Evolutionary conservation across 345 rosid genomes (phyloP).

Genomic region (Kernera saxatilis): DNA sequence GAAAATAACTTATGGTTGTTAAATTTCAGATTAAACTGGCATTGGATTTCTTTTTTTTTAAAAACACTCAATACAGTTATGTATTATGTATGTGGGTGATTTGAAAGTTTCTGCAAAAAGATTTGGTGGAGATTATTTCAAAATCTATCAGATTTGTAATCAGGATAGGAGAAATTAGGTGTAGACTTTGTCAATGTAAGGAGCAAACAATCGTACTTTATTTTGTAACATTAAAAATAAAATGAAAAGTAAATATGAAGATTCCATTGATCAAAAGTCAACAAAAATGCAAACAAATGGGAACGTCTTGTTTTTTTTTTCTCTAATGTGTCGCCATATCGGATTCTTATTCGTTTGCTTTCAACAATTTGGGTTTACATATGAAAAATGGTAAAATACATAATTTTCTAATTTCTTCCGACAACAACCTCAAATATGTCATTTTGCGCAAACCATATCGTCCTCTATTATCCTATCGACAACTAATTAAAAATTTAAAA

Average conservation of each 20-base stretch:
- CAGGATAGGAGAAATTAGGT: constrained; percentile 11
- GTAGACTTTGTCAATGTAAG: constrained; percentile 24
- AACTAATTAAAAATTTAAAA: neutral
- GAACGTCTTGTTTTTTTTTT: neutral
- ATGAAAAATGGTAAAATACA: neutral
- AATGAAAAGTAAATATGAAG: neutral
- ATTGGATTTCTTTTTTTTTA: neutral
- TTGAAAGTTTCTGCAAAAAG: constrained; percentile 18
- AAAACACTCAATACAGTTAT: neutral
- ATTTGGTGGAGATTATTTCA: constrained; percentile 27
- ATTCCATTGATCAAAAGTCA: constrained; percentile 26
- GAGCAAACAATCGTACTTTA: neutral
- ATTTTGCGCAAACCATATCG: neutral
- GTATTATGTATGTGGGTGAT: neutral
- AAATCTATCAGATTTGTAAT: constrained; percentile 8
- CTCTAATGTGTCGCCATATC: neutral
- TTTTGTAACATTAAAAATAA: neutral
- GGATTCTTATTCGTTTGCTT: neutral
- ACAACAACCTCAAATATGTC: neutral
- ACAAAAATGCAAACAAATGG: constrained; percentile 21
- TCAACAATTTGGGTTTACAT: neutral
- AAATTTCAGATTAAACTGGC: neutral
- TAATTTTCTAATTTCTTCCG: neutral
- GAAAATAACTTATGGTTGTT: neutral
- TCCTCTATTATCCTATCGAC: neutral